A percentile compares a stretch with the other conserved stretches of the same genome.
These are phyloP conservation scores for Acorus gramineus DNA, from an alignment of 106 monocot species.

Conservation along the genomic window DNA sequence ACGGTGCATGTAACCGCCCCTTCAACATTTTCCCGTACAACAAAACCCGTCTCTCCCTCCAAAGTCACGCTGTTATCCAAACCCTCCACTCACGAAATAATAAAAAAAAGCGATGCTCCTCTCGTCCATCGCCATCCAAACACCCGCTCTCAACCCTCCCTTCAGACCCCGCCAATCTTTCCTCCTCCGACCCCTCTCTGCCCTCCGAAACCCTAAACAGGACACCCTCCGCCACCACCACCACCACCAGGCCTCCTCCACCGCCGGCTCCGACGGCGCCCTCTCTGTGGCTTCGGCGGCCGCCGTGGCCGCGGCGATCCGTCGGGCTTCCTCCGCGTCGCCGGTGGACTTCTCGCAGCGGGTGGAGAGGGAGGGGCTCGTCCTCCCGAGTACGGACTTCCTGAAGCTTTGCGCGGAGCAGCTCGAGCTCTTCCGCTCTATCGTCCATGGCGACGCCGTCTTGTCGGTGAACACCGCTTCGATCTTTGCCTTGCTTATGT, in stretches of 20 bases:
- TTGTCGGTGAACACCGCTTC: slow-evolving; percentile 34
- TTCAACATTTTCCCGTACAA: too few relatives aligned
- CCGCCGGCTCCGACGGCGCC: slow-evolving; percentile 8
- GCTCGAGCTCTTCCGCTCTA: slow-evolving; percentile 51
- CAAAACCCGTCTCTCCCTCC: too few relatives aligned
- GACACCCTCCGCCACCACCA: not conserved
- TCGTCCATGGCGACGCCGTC: slow-evolving; percentile 39
- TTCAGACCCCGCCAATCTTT: too few relatives aligned
- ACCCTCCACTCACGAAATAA: too few relatives aligned
- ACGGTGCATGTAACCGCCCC: too few relatives aligned
- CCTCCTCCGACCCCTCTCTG: not conserved
- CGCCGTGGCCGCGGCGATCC: slow-evolving; percentile 47
- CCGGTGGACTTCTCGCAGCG: slow-evolving; percentile 41
- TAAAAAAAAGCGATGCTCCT: too few relatives aligned
- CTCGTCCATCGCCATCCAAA: too few relatives aligned
- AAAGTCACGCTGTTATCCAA: too few relatives aligned
- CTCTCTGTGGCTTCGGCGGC: slow-evolving; percentile 27
- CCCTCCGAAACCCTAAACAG: not conserved
- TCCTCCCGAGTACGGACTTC: slow-evolving; percentile 52
- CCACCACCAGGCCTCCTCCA: slow-evolving; percentile 7
- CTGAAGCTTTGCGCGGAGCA: slow-evolving; percentile 47
- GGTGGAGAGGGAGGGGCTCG: slow-evolving; percentile 21
- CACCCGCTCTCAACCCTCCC: too few relatives aligned
- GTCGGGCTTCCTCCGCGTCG: slow-evolving; percentile 32
- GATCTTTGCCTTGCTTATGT: not conserved